These are phyloP conservation scores for Datisca glomerata DNA, from an alignment of 306 rosid genomes.

Conservation along the genomic window DNA sequence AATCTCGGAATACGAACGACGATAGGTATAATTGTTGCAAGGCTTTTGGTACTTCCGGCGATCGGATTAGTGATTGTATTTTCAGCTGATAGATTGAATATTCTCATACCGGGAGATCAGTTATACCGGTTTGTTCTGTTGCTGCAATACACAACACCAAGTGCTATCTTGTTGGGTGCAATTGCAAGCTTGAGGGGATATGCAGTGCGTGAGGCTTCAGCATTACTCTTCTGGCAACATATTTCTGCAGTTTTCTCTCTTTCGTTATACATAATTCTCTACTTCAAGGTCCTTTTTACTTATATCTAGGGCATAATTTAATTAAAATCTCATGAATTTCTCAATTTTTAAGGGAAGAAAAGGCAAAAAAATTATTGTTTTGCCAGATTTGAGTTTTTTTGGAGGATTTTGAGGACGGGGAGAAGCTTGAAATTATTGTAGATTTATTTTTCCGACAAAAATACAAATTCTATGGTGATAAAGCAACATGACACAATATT, in stretches of 20 bases:
- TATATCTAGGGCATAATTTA: neutral
- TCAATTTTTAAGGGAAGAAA: no score
- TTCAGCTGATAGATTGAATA: slow-evolving; percentile 42
- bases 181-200: slow-evolving; percentile 86
- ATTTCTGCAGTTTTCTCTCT: slow-evolving; percentile 68
- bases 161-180: slow-evolving; percentile 81
- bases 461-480: no score
- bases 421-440: neutral
- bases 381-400: no score
- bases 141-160: slow-evolving; percentile 79
- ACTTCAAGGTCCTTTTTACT: slow-evolving; percentile 32
- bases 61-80: slow-evolving; percentile 62
- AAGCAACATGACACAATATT: no score
- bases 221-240: slow-evolving; percentile 91
- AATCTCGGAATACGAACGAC: slow-evolving; percentile 63
- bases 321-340: no score
- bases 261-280: slow-evolving; percentile 51
- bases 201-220: slow-evolving; percentile 83
- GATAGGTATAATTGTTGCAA: slow-evolving; percentile 53
- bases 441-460: no score
- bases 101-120: slow-evolving; percentile 38
- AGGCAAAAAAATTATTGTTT: neutral
- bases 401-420: neutral
- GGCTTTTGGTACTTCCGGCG: slow-evolving; percentile 73
- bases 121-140: slow-evolving; percentile 71